A percentile compares a stretch with the other conserved stretches of the same genome.
These are phyloP conservation scores for Globisporangium uncinulatum DNA, from an alignment of 352 stramenopile species.

Conservation along the genomic window DNA sequence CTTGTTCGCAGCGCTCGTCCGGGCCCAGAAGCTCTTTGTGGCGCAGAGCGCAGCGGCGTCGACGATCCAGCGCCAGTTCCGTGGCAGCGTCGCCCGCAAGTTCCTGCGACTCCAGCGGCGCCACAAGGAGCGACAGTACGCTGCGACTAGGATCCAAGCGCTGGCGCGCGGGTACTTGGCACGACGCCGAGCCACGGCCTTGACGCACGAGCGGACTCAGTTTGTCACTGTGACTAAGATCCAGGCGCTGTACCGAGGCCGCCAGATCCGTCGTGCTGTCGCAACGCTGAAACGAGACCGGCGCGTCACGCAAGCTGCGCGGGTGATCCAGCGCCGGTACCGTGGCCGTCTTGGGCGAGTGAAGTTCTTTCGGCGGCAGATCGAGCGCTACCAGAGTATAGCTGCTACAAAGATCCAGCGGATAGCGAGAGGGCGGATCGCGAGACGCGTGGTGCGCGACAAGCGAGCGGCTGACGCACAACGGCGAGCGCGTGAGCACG, in stretches of 20 bases:
- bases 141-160: constrained; percentile 50
- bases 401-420: constrained; percentile 55
- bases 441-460: constrained; percentile 22
- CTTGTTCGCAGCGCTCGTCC: constrained; percentile 39
- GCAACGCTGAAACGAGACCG: constrained; percentile 14
- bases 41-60: constrained; percentile 32
- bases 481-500: constrained; percentile 26
- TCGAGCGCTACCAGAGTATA: constrained; percentile 40
- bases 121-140: constrained; percentile 28
- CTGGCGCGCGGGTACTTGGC: constrained; percentile 35
- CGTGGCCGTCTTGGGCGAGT: constrained; percentile 58
- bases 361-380: constrained; percentile 48
- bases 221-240: constrained; percentile 42
- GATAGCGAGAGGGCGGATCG: constrained; percentile 32
- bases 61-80: constrained; percentile 60
- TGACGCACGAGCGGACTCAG: constrained; percentile 18
- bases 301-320: constrained; percentile 34
- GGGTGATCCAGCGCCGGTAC: constrained; percentile 65
- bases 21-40: constrained; percentile 32
- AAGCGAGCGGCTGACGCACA: constrained; percentile 27
- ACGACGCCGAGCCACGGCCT: constrained; percentile 16
- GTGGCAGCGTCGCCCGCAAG: constrained; percentile 47
- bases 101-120: constrained; percentile 57
- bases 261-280: constrained; percentile 36
- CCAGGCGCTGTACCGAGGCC: constrained; percentile 54